Evolutionary conservation across 2,329 filamentous ascomycete genomes (phyloP), one percentile per base, ranked within the genome.

Genomic region (Xylariaceae sp.): DNA sequence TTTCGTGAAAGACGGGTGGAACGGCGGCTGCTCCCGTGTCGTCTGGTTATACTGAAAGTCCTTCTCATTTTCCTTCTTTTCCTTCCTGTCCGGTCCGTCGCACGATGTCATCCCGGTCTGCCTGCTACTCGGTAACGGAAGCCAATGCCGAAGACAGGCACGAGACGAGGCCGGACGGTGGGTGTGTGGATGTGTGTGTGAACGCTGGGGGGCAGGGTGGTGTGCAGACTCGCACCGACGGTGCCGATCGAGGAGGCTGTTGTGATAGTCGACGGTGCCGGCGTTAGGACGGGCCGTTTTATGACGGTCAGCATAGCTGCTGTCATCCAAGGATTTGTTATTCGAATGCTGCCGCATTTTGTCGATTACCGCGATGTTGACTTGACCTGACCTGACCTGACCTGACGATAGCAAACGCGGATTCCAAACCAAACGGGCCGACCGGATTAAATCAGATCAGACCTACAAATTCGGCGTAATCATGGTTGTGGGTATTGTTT

Each of bases 1-100:
- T 46, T 74, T 71, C 1, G 78, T 75, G 58, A 77, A 64, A 43
- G 71, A 66, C 46, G 70, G 57, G 37, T 61, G 59, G 40, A 57
- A 56, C 43, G 50, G 45, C 45, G 53, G 20, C 40, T 50, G n/a
- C 9, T 64, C 62, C 18, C 29, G 19, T 12, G 45, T 41, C 19
- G 29, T 29, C 9, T 40, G 45, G 37, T 55, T 59, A 47, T 46
- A 59, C 26, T 58, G 59, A 46, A 5, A 29, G 26, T 57, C 23
- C 23, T 26, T 26, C 23, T 9, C 48, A 46, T 58, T 61, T 14
- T 56, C 50, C 40, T 59, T 59, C 49, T 52, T 63, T 21, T 58
- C 50, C 44, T 44, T 60, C 52, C 52, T 66, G 20, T 50, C 46
- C 41, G 50, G 49, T 42, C 54, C 48, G 20, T 40, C 47, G 32